Percentiles rank a stretch among this genome's conserved stretches.
These are phyloP conservation scores for Alternaria arbusti DNA, from an alignment of 2,329 filamentous ascomycete genomes.

Conservation along the genomic window DNA sequence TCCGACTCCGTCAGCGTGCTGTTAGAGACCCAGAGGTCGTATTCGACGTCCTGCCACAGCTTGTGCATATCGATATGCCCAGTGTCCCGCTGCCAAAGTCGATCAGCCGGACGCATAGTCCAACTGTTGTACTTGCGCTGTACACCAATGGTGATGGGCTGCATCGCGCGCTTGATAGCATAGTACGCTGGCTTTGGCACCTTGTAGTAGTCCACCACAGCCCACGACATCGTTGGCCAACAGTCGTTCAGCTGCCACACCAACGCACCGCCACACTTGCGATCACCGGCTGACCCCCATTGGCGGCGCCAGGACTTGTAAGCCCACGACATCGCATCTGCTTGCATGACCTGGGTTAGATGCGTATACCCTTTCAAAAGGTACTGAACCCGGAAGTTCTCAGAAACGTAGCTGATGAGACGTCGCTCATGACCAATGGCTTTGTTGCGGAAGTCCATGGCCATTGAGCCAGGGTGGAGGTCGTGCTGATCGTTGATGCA, in stretches of 20 bases:
- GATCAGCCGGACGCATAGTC: slow-evolving; percentile 49
- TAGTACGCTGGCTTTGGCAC: slow-evolving; percentile 80
- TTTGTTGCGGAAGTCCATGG: slow-evolving; percentile 96
- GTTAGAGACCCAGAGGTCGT: slow-evolving; percentile 64
- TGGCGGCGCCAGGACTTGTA: slow-evolving; percentile 73
- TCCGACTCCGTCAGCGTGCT: slow-evolving; percentile 52
- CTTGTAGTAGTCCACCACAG: slow-evolving; percentile 78
- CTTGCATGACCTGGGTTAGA: slow-evolving; percentile 65
- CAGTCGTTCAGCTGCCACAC: slow-evolving; percentile 89
- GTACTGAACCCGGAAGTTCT: slow-evolving; percentile 74
- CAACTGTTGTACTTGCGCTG: slow-evolving; percentile 61
- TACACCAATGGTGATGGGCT: slow-evolving; percentile 62
- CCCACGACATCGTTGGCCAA: slow-evolving; percentile 82
- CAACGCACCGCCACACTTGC: slow-evolving; percentile 75
- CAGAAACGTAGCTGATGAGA: slow-evolving; percentile 84
- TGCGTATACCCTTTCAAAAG: slow-evolving; percentile 60
- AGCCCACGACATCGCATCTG: slow-evolving; percentile 65
- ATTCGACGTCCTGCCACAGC: slow-evolving; percentile 44
- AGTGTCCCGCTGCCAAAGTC: slow-evolving; percentile 38
- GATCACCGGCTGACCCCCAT: slow-evolving; percentile 68
- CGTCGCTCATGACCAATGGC: slow-evolving; percentile 86
- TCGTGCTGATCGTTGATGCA: slow-evolving; percentile 66
- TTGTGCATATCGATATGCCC: slow-evolving; percentile 33
- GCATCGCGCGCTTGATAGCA: slow-evolving; percentile 64
- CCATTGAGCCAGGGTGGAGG: slow-evolving; percentile 80